Conservation (phyloP, 2,329 filamentous ascomycete genomes). For the Penicillium sp. region DNA sequence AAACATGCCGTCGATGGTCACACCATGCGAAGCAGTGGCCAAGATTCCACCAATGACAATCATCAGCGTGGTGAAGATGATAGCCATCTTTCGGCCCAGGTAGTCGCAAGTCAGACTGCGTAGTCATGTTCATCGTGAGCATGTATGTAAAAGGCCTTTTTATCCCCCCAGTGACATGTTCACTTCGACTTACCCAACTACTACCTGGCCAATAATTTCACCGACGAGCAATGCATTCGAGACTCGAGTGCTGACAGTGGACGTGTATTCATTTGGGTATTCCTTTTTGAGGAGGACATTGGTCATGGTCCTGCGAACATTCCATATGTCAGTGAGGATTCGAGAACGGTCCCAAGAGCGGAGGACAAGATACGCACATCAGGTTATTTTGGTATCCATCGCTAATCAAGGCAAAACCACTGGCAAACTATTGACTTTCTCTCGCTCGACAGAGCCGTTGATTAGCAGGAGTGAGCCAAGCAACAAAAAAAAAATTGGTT, state of each 20-base stretch:
- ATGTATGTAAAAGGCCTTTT: too few species aligned
- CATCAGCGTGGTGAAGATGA: conserved; percentile 42
- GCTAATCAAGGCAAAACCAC: conserved; percentile 26
- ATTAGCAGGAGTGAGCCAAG: neutral
- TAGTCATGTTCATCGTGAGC: neutral
- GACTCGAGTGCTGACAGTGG: conserved; percentile 24
- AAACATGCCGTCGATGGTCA: conserved; percentile 46
- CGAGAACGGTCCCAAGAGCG: neutral
- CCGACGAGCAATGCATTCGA: conserved; percentile 26
- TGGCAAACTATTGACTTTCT: conserved; percentile 16
- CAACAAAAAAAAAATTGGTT: neutral
- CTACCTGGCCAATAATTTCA: conserved; percentile 23
- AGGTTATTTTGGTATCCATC: conserved; percentile 30
- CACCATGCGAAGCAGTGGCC: conserved; percentile 42
- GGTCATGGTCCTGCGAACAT: conserved; percentile 21
- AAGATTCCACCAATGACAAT: conserved; percentile 45
- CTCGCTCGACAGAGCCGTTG: neutral
- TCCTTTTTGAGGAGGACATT: conserved; percentile 26
- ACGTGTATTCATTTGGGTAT: conserved; percentile 22
- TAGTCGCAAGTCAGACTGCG: conserved; percentile 39
- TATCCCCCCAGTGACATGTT: neutral
- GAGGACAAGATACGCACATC: conserved; percentile 13
- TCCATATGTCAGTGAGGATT: too few species aligned
- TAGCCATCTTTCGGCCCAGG: conserved; percentile 43
- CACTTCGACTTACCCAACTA: conserved; percentile 18